These are phyloP conservation scores for Brassica juncea DNA, from an alignment of 345 rosid genomes.

Conservation along the genomic window DNA sequence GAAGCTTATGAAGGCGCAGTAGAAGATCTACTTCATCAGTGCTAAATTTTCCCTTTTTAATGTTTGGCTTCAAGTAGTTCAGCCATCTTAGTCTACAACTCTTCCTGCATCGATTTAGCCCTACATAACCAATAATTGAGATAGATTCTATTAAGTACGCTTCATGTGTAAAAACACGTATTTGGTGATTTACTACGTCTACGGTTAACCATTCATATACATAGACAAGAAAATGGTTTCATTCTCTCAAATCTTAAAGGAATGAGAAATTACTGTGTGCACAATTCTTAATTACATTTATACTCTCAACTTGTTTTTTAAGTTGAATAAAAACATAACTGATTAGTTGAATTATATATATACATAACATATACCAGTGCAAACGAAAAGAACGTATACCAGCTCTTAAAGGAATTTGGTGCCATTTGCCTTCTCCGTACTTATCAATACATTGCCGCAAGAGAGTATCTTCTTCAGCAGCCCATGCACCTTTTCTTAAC, in stretches of 20 bases:
- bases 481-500: constrained; percentile 56
- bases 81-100: constrained; percentile 66
- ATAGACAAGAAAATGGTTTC: too few relatives aligned
- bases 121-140: constrained; percentile 33
- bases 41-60: constrained; percentile 52
- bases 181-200: too few relatives aligned
- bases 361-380: too few relatives aligned
- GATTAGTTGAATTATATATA: background rate
- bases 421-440: constrained; percentile 55
- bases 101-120: constrained; percentile 62
- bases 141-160: background rate
- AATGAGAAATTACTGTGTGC: too few relatives aligned
- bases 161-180: too few relatives aligned
- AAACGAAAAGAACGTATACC: constrained; percentile 24
- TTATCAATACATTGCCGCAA: constrained; percentile 39
- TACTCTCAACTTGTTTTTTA: too few relatives aligned
- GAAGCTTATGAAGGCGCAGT: constrained; percentile 56
- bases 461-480: constrained; percentile 51
- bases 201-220: too few relatives aligned
- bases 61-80: constrained; percentile 57
- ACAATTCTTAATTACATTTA: too few relatives aligned
- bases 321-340: background rate
- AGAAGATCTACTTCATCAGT: constrained; percentile 63
- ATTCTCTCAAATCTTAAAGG: too few relatives aligned
- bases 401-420: constrained; percentile 43